phyloP scores from a whole-genome alignment of 305 asterid species.

The Plantago rigida region DNA sequence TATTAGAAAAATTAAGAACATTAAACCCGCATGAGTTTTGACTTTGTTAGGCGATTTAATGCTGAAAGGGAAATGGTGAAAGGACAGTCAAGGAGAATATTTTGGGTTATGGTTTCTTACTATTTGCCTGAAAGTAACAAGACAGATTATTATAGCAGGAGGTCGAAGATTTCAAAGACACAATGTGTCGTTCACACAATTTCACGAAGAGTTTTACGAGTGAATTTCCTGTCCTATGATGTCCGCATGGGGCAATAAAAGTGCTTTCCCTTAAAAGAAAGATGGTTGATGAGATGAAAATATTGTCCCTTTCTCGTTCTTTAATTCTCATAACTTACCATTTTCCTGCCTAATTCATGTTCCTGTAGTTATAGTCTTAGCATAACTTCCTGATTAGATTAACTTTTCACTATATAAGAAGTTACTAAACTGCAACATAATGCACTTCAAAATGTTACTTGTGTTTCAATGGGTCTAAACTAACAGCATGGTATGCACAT shows the following conservation, averaged over 20 bases:
- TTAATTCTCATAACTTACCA: conserved; percentile 6
- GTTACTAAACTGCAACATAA: background rate
- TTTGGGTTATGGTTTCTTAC: conserved; percentile 12
- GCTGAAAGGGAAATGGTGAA: too few relatives aligned
- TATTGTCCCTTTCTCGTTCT: background rate
- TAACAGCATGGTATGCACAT: conserved; percentile 21
- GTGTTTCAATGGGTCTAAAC: conserved; percentile 11
- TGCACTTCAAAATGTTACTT: background rate
- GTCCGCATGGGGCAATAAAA: background rate
- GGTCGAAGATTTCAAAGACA: too few relatives aligned
- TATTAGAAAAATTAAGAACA: too few relatives aligned
- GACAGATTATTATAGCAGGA: conserved; percentile 2
- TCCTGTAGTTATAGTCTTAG: background rate
- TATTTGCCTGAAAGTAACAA: conserved; percentile 5
- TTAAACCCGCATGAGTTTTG: too few relatives aligned
- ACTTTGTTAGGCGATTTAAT: too few relatives aligned
- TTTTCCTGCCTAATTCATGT: background rate
- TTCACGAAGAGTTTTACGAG: too few relatives aligned
- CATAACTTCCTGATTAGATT: background rate
- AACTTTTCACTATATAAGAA: background rate
- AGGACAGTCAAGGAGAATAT: background rate
- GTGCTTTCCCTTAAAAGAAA: background rate
- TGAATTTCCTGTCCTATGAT: too few relatives aligned
- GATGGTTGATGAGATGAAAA: conserved; percentile 11
- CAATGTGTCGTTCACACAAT: too few relatives aligned